Conservation (phyloP, 1,284 basidiomycete species). For the Marasmius sp. region DNA sequence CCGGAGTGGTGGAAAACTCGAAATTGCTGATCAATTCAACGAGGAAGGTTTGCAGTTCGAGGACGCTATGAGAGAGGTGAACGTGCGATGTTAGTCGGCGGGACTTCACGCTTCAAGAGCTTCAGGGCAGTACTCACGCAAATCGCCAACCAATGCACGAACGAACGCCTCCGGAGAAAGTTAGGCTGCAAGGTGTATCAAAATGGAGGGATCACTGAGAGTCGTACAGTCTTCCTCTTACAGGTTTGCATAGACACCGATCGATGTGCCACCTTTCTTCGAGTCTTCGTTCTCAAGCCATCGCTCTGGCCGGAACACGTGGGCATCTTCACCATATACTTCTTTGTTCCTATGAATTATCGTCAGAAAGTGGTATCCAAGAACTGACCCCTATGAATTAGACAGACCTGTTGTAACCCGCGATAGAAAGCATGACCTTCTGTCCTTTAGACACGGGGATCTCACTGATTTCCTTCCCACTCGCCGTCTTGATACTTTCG, state of each 20-base stretch:
- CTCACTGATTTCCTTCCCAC: conserved; percentile 32
- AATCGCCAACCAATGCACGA: conserved; percentile 32
- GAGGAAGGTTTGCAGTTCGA: conserved; percentile 12
- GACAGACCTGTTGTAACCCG: conserved; percentile 30
- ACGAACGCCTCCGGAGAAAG: conserved; percentile 27
- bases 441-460: conserved; percentile 38
- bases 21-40: conserved; percentile 11
- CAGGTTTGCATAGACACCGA: conserved; percentile 33
- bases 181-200: conserved; percentile 13
- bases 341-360: conserved; percentile 20
- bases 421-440: conserved; percentile 27
- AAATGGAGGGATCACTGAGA: neutral
- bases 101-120: too few species aligned
- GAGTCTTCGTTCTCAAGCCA: conserved; percentile 21
- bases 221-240: conserved; percentile 16
- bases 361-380: neutral
- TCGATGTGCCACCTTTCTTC: conserved; percentile 16
- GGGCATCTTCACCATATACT: conserved; percentile 32
- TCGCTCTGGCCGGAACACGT: conserved; percentile 29
- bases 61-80: neutral
- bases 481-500: conserved; percentile 27
- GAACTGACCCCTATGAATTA: neutral
- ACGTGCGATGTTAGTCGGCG: too few species aligned
- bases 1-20: conserved; percentile 7
- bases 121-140: neutral